Percentiles rank a stretch among this genome's conserved stretches.
Conservation (phyloP, 2,329 filamentous ascomycete species). For the Pseudocercospora macadamiae region DNA sequence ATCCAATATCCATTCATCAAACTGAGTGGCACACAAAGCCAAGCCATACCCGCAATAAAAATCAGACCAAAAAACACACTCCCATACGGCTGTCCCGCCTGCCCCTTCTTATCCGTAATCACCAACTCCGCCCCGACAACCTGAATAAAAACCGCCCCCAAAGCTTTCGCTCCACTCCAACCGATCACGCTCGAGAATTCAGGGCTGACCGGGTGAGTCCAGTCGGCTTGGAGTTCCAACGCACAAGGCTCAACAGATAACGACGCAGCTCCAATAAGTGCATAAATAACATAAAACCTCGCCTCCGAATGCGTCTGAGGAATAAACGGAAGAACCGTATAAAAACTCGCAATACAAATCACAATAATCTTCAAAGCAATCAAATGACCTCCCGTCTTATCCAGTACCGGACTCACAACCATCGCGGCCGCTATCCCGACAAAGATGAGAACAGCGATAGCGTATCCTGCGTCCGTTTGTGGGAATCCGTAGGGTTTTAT, state of each 20-base stretch:
- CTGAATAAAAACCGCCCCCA: slow-evolving; percentile 81
- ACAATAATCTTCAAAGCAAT: background rate
- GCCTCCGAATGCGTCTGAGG: slow-evolving; percentile 3
- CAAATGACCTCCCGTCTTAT: slow-evolving; percentile 2
- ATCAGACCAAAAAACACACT: slow-evolving; percentile 7
- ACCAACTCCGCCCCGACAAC: slow-evolving; percentile 60
- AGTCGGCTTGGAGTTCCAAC: slow-evolving; percentile 81
- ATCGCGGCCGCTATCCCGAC: slow-evolving; percentile 77
- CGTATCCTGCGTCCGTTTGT: slow-evolving; percentile 81
- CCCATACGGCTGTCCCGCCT: background rate
- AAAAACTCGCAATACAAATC: background rate
- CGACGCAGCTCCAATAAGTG: slow-evolving; percentile 72
- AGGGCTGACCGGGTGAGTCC: slow-evolving; percentile 80
- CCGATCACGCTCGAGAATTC: slow-evolving; percentile 79
- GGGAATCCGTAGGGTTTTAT: slow-evolving; percentile 76
- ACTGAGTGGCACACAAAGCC: background rate
- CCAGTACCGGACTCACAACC: slow-evolving; percentile 59
- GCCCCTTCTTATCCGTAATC: background rate
- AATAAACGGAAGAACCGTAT: slow-evolving; percentile 4
- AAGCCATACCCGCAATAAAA: slow-evolving; percentile 8
- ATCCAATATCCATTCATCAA: slow-evolving; percentile 5
- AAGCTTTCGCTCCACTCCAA: slow-evolving; percentile 81
- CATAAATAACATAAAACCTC: slow-evolving; percentile 70
- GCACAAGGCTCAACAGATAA: slow-evolving; percentile 80
- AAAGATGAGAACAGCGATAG: slow-evolving; percentile 81